phyloP scores from a whole-genome alignment of 2,329 filamentous ascomycete genomes.

The Dactylellina cionopaga region DNA sequence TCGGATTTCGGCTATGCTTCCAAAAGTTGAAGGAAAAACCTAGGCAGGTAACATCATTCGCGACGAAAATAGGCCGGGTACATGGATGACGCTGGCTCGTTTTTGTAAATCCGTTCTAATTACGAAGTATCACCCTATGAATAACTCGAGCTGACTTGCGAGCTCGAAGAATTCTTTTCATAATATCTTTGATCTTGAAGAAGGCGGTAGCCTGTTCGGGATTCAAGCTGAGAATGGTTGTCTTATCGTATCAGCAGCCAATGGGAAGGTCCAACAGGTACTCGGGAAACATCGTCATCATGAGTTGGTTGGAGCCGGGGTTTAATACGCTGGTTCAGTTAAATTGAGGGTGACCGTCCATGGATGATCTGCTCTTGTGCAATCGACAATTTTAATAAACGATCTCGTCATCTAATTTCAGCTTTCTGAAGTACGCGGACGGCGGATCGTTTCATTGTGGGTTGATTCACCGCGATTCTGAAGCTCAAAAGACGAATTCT shows the following conservation, averaged over 20 bases:
- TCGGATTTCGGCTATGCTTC: constrained; percentile 20
- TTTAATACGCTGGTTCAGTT: constrained; percentile 50
- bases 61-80: constrained; percentile 45
- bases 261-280: constrained; percentile 37
- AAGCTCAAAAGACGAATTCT: too few species aligned
- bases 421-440: not conserved
- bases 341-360: constrained; percentile 40
- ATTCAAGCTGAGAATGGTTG: constrained; percentile 10
- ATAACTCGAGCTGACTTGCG: constrained; percentile 9
- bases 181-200: not conserved
- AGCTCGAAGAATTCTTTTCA: not conserved
- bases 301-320: constrained; percentile 31
- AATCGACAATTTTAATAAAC: constrained; percentile 26
- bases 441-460: constrained; percentile 7
- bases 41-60: constrained; percentile 35
- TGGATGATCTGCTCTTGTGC: constrained; percentile 24
- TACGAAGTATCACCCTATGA: not conserved
- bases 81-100: constrained; percentile 5
- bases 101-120: constrained; percentile 9
- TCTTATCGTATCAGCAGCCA: constrained; percentile 42
- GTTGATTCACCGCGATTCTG: too few species aligned
- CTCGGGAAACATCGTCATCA: constrained; percentile 27
- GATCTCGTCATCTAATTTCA: constrained; percentile 46
- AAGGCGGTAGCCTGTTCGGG: not conserved
- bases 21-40: constrained; percentile 7